Conservation (phyloP, 2,329 filamentous ascomycete species). For the Penicillium brasilianum region DNA sequence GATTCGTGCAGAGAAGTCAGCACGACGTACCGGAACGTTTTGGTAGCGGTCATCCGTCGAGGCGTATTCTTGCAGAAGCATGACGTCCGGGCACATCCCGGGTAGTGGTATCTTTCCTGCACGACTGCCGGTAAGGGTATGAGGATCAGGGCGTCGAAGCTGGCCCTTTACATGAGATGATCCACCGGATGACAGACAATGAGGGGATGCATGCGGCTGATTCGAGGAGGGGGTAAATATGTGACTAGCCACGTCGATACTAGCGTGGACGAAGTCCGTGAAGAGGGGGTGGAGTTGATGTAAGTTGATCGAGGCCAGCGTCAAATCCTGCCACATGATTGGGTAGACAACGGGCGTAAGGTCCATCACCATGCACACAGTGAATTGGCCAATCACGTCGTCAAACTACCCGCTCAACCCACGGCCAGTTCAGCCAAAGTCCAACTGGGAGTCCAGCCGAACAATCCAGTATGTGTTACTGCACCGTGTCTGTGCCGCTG, state of each 20-base stretch:
- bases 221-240: neutral
- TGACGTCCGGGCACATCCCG: constrained; percentile 2
- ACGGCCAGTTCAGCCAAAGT: neutral
- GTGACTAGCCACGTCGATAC: constrained; percentile 3
- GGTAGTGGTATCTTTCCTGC: constrained; percentile 2
- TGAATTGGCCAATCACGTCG: constrained; percentile 10
- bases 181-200: neutral
- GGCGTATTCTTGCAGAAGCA: constrained; percentile 6
- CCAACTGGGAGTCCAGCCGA: neutral
- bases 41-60: neutral
- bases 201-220: constrained; percentile 6
- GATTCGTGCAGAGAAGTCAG: neutral
- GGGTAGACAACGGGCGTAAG: constrained; percentile 1
- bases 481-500: constrained; percentile 8
- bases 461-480: neutral
- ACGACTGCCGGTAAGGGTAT: neutral
- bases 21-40: neutral
- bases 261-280: neutral
- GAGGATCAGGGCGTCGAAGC: neutral
- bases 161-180: neutral
- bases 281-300: neutral
- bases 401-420: constrained; percentile 18
- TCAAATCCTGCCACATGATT: constrained; percentile 25
- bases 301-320: constrained; percentile 23
- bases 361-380: constrained; percentile 13